These are phyloP conservation scores for Diaporthe vexans DNA, from an alignment of 2,329 filamentous ascomycete species.

Conservation along the genomic window DNA sequence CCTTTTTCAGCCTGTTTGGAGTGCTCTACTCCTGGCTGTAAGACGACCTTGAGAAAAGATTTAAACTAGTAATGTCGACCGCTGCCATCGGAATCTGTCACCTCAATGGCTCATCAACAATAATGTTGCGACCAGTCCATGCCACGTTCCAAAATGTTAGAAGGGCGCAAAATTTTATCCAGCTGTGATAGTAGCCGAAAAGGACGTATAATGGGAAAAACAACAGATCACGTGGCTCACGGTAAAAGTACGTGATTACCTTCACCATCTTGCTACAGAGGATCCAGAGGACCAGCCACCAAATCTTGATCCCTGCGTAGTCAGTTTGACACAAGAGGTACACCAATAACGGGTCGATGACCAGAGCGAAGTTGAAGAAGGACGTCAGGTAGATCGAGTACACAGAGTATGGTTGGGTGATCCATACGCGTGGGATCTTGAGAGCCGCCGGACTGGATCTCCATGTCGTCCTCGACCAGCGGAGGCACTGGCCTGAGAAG, in stretches of 20 bases:
- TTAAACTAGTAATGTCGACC: no score
- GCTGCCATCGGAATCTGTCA: not conserved
- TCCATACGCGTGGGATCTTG: constrained; percentile 1
- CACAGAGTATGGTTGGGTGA: not conserved
- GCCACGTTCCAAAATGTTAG: not conserved
- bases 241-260: not conserved
- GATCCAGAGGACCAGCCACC: not conserved
- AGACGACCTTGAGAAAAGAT: no score
- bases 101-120: not conserved
- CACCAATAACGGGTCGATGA: not conserved
- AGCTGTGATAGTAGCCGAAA: not conserved
- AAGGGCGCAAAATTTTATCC: not conserved
- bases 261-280: constrained; percentile 11
- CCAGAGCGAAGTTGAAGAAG: not conserved
- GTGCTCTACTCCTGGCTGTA: no score
- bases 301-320: not conserved
- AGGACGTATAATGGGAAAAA: not conserved
- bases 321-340: not conserved
- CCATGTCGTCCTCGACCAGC: constrained; percentile 1
- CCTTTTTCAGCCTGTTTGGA: no score
- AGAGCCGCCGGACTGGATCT: not conserved
- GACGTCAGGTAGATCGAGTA: constrained; percentile 14
- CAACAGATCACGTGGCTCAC: not conserved
- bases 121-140: not conserved
- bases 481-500: not conserved